These are phyloP conservation scores for Cercospora canescens DNA, from an alignment of 2,329 filamentous ascomycete genomes.

Conservation along the genomic window DNA sequence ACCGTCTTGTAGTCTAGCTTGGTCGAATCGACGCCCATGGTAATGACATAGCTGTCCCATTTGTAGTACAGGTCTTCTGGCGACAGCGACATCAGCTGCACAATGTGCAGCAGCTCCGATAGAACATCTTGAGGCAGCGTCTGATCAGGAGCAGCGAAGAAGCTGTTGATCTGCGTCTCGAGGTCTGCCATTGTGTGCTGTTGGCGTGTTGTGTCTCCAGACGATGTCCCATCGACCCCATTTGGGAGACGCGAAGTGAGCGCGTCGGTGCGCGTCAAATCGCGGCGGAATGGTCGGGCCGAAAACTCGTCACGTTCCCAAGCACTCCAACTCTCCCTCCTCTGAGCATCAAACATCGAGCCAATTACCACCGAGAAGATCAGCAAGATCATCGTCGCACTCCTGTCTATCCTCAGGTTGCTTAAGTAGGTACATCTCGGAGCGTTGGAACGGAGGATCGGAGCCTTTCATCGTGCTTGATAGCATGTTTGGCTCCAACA, in stretches of 20 bases:
- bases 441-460: too few relatives aligned
- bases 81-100: conserved; percentile 77
- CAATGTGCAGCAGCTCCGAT: conserved; percentile 79
- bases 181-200: conserved; percentile 48
- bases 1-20: conserved; percentile 69
- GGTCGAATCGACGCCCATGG: conserved; percentile 81
- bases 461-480: too few relatives aligned
- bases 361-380: too few relatives aligned
- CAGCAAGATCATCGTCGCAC: too few relatives aligned
- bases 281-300: not conserved
- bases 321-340: not conserved
- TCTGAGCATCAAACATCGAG: too few relatives aligned
- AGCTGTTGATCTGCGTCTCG: conserved; percentile 57
- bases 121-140: conserved; percentile 75
- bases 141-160: conserved; percentile 54
- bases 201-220: not conserved
- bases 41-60: conserved; percentile 97
- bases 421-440: too few relatives aligned
- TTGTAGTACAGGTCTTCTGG: conserved; percentile 93
- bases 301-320: not conserved
- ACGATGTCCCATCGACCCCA: not conserved
- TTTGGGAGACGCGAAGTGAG: not conserved
- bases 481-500: too few relatives aligned
- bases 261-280: not conserved
- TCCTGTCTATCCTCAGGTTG: too few relatives aligned